phyloP scores from a whole-genome alignment of 139 green algal species.

The Gonium pectorale region DNA sequence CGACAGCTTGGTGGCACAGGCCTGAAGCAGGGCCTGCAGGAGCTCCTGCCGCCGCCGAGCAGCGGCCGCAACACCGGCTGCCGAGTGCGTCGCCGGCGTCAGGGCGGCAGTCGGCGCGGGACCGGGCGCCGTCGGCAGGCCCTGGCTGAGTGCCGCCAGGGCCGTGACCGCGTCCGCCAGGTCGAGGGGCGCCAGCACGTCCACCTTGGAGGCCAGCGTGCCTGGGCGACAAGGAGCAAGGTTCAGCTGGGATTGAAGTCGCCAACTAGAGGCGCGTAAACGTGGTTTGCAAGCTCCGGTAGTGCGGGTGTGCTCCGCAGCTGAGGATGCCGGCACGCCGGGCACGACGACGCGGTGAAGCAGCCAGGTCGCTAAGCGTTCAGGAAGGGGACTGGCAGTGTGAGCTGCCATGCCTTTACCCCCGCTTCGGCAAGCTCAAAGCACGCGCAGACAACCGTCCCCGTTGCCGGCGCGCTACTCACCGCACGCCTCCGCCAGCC shows the following conservation, averaged over 20 bases:
- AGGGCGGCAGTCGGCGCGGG: neutral
- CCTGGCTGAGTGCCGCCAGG: neutral
- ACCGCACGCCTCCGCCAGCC: conserved; percentile 30
- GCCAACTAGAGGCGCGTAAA: too few relatives aligned
- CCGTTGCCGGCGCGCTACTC: neutral
- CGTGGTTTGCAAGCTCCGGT: too few relatives aligned
- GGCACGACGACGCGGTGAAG: too few relatives aligned
- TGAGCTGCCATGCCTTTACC: too few relatives aligned
- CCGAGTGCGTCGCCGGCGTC: neutral
- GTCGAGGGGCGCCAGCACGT: conserved; percentile 19
- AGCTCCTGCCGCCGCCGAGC: neutral
- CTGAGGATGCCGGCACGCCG: too few relatives aligned
- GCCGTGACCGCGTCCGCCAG: conserved; percentile 25
- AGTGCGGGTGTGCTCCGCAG: too few relatives aligned
- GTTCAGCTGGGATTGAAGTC: too few relatives aligned
- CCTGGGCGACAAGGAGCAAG: too few relatives aligned
- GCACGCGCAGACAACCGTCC: neutral
- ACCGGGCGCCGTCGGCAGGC: neutral
- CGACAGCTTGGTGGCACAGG: conserved; percentile 13
- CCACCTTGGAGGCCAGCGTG: conserved; percentile 23
- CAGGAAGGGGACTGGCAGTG: too few relatives aligned
- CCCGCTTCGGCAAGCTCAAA: neutral
- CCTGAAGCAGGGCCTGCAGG: neutral
- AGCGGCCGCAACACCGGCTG: too few relatives aligned
- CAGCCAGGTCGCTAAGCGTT: too few relatives aligned